Evolutionary conservation across 2,329 filamentous ascomycete species (phyloP), one percentile per base, ranked within the genome.

Genomic region (Aspergillus caelatus): DNA sequence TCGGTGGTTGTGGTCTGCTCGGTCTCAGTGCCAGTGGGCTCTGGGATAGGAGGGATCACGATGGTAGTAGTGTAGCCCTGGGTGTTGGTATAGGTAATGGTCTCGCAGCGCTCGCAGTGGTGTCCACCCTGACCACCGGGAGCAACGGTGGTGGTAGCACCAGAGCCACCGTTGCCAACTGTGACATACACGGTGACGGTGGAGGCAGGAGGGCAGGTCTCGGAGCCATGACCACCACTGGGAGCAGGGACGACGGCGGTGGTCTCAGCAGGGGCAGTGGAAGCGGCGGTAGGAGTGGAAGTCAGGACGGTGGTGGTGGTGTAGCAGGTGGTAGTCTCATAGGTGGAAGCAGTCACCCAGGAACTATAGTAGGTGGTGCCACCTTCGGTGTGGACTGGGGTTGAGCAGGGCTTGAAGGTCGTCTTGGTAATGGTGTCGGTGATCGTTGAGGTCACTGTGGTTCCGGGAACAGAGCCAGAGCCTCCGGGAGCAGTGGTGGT

Each of bases 321-420:
- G 58, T 72, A 74, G 67, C 70, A 71, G 9, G 71, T 71, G 10
- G 73, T 75, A 26, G 75, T 76, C 14, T 69, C 72, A 46, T 71
- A 72, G 30, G 65, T 65, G 3, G 72, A 70, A 48, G 71, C 68
- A 1, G 72, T 74, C 30, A 76, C 58, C 69, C 71, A 78, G 14
- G 74, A 75, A 54, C 72, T 73, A 66, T 75, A 78, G 64, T 66
- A 75, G n/a, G 76, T 78, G 43, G 67, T 70, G 23, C 69, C 67
- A 23, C 65, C 62, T 8, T 66, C 50, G 19, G 72, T 71, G 46
- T 67, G 69, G 41, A 77, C 62, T 11, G 74, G 62, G 36, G 72
- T 76, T n/a, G 75, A 76, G 65, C 70, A 74, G n/a, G 75, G 76
- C 43, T 77, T 70, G 52, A 74, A 77, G 4, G 64, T 72, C 6